Evolutionary conservation across 2,329 filamentous ascomycete species (phyloP).

Genomic region (Fusarium irregulare): DNA sequence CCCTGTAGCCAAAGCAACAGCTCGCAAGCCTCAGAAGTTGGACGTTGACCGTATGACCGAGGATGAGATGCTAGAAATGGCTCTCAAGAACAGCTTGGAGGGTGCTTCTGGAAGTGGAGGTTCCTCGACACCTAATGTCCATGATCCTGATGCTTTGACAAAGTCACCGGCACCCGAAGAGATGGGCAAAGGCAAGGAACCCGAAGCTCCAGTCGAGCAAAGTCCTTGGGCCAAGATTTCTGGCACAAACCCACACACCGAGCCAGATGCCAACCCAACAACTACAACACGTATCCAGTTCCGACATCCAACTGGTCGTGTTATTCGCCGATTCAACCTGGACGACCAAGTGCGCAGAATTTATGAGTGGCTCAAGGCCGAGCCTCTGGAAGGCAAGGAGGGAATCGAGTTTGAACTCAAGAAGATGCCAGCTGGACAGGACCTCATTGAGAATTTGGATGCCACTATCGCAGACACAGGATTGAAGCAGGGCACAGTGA

Average conservation of each 20-base stretch:
- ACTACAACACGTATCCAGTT: constrained; percentile 92
- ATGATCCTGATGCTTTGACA: constrained; percentile 90
- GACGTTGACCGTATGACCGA: constrained; percentile 93
- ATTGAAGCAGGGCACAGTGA: constrained; percentile 91
- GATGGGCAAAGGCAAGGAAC: constrained; percentile 68
- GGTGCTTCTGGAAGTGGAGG: constrained; percentile 53
- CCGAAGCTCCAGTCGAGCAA: constrained; percentile 51
- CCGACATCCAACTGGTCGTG: constrained; percentile 82
- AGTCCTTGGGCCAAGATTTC: constrained; percentile 77
- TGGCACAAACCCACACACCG: constrained; percentile 76
- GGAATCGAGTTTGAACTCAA: constrained; percentile 88
- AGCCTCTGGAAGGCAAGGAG: constrained; percentile 82
- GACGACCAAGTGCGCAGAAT: constrained; percentile 82
- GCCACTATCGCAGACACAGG: constrained; percentile 82
- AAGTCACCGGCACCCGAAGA: constrained; percentile 65
- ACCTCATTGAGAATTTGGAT: constrained; percentile 81
- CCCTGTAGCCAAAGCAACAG: constrained; percentile 76
- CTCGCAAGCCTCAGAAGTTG: constrained; percentile 74
- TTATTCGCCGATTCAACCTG: constrained; percentile 86
- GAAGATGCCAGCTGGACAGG: constrained; percentile 79
- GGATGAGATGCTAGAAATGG: constrained; percentile 96
- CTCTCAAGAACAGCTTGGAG: constrained; percentile 86
- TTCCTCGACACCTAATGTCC: constrained; percentile 63
- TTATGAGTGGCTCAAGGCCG: constrained; percentile 96
- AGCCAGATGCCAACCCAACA: constrained; percentile 77